phyloP scores from a whole-genome alignment of 2,329 filamentous ascomycete species.

The Annulohypoxylon truncatum region DNA sequence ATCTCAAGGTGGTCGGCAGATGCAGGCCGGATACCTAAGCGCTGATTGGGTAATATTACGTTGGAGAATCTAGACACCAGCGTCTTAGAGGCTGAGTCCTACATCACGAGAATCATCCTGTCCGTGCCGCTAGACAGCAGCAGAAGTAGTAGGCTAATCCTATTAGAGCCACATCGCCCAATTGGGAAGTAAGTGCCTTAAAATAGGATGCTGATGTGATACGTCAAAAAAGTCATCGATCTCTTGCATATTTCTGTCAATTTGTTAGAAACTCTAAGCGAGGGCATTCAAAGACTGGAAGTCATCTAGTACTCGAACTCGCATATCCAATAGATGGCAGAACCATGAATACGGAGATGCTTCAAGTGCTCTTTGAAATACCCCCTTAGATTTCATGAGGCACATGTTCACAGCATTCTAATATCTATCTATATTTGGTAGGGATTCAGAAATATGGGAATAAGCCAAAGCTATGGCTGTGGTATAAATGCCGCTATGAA shows the following conservation, averaged over 20 bases:
- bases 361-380: not conserved
- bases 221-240: not conserved
- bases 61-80: not conserved
- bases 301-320: too few species aligned
- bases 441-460: not conserved
- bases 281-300: not conserved
- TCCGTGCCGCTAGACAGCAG: conserved; percentile 17
- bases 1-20: conserved; percentile 21
- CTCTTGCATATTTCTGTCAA: not conserved
- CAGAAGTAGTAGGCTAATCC: conserved; percentile 1
- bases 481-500: not conserved
- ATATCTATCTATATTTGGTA: not conserved
- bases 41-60: conserved; percentile 17
- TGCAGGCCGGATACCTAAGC: not conserved
- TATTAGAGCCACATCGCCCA: not conserved
- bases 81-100: conserved; percentile 16
- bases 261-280: not conserved
- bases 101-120: conserved; percentile 25
- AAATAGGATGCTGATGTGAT: conserved; percentile 6
- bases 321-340: not conserved
- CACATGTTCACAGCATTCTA: not conserved
- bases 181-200: not conserved
- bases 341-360: not conserved
- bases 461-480: conserved; percentile 1
- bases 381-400: not conserved